Evolutionary conservation across 345 rosid genomes (phyloP).

Genomic region (Balakata baccata): DNA sequence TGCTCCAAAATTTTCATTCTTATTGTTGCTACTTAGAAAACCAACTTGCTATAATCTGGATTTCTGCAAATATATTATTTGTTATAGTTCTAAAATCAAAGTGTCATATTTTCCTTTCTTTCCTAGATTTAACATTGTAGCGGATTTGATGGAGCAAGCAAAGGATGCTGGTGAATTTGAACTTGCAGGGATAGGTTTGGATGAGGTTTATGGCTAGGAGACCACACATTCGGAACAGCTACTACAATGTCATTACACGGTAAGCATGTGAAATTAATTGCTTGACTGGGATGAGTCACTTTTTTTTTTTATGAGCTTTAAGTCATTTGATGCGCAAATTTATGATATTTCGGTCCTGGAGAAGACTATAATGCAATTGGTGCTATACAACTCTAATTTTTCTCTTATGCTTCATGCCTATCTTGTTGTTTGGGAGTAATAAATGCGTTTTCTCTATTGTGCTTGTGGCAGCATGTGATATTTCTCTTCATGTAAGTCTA

Average conservation of each 20-base stretch:
- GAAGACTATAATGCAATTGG: not conserved
- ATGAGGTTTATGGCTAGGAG: conserved; percentile 99
- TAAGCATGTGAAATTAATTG: conserved; percentile 26
- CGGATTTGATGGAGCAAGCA: conserved; percentile 80
- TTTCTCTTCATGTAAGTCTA: not conserved
- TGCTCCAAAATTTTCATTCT: conserved; percentile 1
- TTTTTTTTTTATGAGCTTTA: not conserved
- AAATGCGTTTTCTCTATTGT: conserved; percentile 4
- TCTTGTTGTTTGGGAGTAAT: not conserved
- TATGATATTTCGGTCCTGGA: not conserved
- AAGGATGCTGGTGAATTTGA: conserved; percentile 73
- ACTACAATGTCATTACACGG: conserved; percentile 99
- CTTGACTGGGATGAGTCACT: not conserved
- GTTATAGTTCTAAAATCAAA: conserved; percentile 4
- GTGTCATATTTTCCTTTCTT: conserved; percentile 11
- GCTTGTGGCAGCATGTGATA: not conserved
- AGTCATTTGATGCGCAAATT: not conserved
- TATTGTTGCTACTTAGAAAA: not conserved
- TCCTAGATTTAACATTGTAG: conserved; percentile 85
- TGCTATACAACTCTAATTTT: not conserved
- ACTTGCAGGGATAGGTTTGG: conserved; percentile 91
- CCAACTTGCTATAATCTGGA: not conserved
- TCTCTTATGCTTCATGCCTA: not conserved
- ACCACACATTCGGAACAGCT: conserved; percentile 97
- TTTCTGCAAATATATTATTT: not conserved